A percentile compares a stretch with the other conserved stretches of the same genome.
Evolutionary conservation across 83 land plant genomes (phyloP).

Genomic region (Diphasiastrum complanatum): DNA sequence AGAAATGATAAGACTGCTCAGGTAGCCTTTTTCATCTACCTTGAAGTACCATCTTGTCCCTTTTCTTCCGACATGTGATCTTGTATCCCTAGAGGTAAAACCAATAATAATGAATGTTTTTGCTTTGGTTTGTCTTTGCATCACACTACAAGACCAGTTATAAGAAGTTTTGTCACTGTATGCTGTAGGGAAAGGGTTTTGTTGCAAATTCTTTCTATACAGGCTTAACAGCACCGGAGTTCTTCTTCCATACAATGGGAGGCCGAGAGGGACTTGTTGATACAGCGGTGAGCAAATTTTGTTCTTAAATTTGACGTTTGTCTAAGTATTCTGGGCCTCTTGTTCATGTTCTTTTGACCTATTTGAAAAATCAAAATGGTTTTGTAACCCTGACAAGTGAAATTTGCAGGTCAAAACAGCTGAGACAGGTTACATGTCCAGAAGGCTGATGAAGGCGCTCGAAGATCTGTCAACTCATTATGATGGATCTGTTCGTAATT

Average conservation of each 20-base stretch:
- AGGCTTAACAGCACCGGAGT: slow-evolving; percentile 87
- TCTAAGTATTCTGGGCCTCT: no score
- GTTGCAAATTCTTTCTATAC: slow-evolving; percentile 90
- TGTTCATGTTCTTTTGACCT: no score
- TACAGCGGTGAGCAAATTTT: slow-evolving; percentile 59
- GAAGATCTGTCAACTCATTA: slow-evolving; percentile 82
- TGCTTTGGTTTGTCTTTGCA: no score
- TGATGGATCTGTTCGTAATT: slow-evolving; percentile 83
- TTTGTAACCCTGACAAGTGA: neutral
- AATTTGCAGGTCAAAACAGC: slow-evolving; percentile 88
- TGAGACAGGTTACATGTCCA: slow-evolving; percentile 98
- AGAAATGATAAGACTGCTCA: slow-evolving; percentile 61
- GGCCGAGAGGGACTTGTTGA: slow-evolving; percentile 99
- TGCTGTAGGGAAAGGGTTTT: slow-evolving; percentile 85
- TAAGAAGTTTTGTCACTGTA: neutral
- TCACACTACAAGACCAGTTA: no score
- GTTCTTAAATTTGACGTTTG: neutral
- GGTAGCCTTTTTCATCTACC: slow-evolving; percentile 25
- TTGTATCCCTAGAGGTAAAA: no score
- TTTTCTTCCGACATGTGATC: no score
- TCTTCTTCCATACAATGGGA: slow-evolving; percentile 98
- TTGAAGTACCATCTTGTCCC: neutral
- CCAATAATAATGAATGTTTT: no score
- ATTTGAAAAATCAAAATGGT: neutral
- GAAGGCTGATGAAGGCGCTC: slow-evolving; percentile 86